A percentile compares a stretch with the other conserved stretches of the same genome.
phyloP scores from a whole-genome alignment of 345 rosid genomes.

The Syzygium oleosum region DNA sequence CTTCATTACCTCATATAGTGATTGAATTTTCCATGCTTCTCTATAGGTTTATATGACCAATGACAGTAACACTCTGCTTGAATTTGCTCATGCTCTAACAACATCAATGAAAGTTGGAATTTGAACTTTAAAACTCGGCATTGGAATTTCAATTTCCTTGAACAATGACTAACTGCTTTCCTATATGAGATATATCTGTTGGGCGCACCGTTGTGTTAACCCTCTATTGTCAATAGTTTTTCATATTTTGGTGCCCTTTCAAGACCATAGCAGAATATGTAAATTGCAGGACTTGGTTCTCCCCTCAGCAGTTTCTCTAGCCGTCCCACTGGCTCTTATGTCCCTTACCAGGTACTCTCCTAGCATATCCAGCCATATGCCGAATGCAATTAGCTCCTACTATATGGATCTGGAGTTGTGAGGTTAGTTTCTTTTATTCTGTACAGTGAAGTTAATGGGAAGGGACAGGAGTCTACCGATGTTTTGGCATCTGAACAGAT shows the following conservation, averaged over 20 bases:
- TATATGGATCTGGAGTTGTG: conserved; percentile 2
- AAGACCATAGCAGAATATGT: not conserved
- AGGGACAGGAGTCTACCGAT: conserved; percentile 50
- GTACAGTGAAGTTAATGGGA: conserved; percentile 81
- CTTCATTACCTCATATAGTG: not conserved
- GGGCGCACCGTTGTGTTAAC: not conserved
- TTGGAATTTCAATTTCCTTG: not conserved
- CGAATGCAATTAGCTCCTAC: conserved; percentile 3
- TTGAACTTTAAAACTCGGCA: not conserved
- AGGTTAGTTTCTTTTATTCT: conserved; percentile 7
- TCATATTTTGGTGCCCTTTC: not conserved
- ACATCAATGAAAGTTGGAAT: not conserved
- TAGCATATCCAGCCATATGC: not conserved
- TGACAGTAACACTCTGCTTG: not conserved
- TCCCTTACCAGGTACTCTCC: conserved; percentile 68
- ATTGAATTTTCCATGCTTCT: not conserved
- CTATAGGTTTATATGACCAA: not conserved
- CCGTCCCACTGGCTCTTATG: conserved; percentile 80
- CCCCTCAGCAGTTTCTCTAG: conserved; percentile 77
- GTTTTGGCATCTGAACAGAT: conserved; percentile 78
- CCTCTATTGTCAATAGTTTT: not conserved
- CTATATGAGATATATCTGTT: not conserved
- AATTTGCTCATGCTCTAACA: not conserved
- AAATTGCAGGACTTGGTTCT: conserved; percentile 51
- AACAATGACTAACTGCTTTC: not conserved